Evolutionary conservation across 2,329 filamentous ascomycete species (phyloP), one percentile per base, ranked within the genome.

Genomic region (Claviceps sp.): DNA sequence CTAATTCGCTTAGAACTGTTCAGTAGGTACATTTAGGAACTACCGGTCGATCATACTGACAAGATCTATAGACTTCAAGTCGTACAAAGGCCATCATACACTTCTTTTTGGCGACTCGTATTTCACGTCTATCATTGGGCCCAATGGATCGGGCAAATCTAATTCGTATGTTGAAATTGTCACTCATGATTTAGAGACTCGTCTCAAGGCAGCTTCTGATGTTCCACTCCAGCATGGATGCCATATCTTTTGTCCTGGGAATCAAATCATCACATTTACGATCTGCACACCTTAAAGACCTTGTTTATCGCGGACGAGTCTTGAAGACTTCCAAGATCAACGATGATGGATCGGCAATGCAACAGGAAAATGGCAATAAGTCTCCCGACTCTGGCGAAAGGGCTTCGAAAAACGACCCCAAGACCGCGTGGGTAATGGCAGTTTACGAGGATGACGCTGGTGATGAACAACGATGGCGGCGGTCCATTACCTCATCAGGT

Each of bases 121-220:
- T 71, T 98, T 98, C 70, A 98, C 93, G 48, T 98, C 93, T 43
- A 96, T 98, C 64, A 97, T 98, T 64, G 93, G 94, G 5, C 93
- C 93, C 66, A 98, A 98, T 90, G 93, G 93, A 74, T 97, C 93
- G 38, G 93, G 93, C 58, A 98, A 98, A 70, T 98, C 93, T 20
- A 98, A 98, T 68, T 95, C 90, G 87, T 91, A 71, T 66, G 83
- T 74, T 43, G 16, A 40, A 45, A 46, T 42, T n/a, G 6, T 4
- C 9, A 43, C 16, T 2, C 9, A 22, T 43, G 24, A 34, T 18
- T 8, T 40, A n/a, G 8, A 22, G 44, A 42, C 20, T 22, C 26
- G 6, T 49, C 57, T 45, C 24, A 37, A 20, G 37, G 46, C 20
- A 36, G 13, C 16, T 26, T 20, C n/a, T 34, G 44, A 45, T 20